Percentiles rank a stretch among this genome's conserved stretches.
These are phyloP conservation scores for Tillandsia fasciculata DNA, from an alignment of 176 grass and related monocot species.

Conservation along the genomic window DNA sequence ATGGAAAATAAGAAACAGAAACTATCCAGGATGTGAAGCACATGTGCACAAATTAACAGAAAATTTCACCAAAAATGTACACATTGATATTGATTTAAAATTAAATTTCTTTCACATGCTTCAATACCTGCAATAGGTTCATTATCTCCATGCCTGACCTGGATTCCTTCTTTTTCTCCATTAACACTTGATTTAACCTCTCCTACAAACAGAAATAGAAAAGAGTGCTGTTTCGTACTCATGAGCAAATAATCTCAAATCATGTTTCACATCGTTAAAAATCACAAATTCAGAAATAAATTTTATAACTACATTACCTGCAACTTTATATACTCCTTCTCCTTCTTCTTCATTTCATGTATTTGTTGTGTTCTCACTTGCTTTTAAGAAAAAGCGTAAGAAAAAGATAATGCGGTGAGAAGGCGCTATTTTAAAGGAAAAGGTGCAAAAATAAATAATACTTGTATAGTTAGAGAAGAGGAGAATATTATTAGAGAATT, in stretches of 20 bases:
- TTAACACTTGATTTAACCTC: constrained; percentile 79
- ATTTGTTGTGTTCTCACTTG: constrained; percentile 95
- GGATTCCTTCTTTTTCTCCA: constrained; percentile 98
- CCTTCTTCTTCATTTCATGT: constrained; percentile 99
- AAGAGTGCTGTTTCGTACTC: constrained; percentile 12
- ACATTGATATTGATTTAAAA: not conserved
- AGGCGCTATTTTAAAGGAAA: not conserved
- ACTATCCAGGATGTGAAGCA: not conserved
- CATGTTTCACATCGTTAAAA: not conserved
- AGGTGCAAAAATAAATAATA: not conserved
- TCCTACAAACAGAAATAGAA: constrained; percentile 42
- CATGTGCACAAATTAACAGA: not conserved
- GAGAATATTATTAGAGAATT: constrained; percentile 6
- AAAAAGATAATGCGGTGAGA: constrained; percentile 15
- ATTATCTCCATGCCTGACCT: constrained; percentile 98
- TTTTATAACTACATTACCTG: constrained; percentile 40
- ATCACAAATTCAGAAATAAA: not conserved
- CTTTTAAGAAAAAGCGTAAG: constrained; percentile 30
- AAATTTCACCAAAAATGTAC: not conserved
- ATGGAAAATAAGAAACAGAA: not conserved
- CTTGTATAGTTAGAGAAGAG: not conserved
- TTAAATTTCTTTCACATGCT: not conserved
- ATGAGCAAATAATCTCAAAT: not conserved
- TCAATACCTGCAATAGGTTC: constrained; percentile 83
- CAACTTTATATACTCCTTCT: constrained; percentile 96